A percentile compares a stretch with the other conserved stretches of the same genome.
These are phyloP conservation scores for Aspergillus eucalypticola DNA, from an alignment of 2,329 filamentous ascomycete species.

Conservation along the genomic window DNA sequence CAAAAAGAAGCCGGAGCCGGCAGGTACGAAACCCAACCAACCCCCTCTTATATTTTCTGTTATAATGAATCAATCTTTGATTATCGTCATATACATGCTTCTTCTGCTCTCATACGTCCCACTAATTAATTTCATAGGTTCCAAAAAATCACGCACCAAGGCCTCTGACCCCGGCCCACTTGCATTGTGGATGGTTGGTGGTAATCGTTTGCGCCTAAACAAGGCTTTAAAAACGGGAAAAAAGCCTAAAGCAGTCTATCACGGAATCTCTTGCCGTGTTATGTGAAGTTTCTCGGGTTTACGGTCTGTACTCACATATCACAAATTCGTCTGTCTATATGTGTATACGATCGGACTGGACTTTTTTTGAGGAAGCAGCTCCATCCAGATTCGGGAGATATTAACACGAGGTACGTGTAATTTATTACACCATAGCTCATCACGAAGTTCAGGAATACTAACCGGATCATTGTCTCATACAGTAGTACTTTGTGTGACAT, in stretches of 20 bases:
- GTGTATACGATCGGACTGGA: not conserved
- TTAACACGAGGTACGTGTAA: not conserved
- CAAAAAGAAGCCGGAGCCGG: conserved; percentile 36
- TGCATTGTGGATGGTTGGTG: conserved; percentile 48
- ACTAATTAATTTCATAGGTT: conserved; percentile 17
- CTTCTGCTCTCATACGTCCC: not conserved
- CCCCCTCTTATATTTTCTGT: no score
- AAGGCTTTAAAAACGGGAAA: conserved; percentile 50
- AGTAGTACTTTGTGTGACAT: conserved; percentile 9
- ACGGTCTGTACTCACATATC: conserved; percentile 8
- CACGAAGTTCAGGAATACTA: not conserved
- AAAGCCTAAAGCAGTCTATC: conserved; percentile 43
- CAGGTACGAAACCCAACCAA: conserved; percentile 29
- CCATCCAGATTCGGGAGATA: not conserved
- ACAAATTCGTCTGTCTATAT: not conserved
- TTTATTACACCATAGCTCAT: not conserved
- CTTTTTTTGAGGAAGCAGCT: not conserved
- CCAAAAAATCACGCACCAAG: conserved; percentile 35
- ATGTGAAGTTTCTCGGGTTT: conserved; percentile 26
- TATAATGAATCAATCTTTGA: not conserved
- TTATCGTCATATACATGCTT: not conserved
- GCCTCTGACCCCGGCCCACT: conserved; percentile 38
- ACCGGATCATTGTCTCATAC: not conserved
- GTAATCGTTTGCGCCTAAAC: conserved; percentile 29
- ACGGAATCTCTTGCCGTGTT: conserved; percentile 29